These are phyloP conservation scores for Plantago major DNA, from an alignment of 257 asterid species.

Conservation along the genomic window DNA sequence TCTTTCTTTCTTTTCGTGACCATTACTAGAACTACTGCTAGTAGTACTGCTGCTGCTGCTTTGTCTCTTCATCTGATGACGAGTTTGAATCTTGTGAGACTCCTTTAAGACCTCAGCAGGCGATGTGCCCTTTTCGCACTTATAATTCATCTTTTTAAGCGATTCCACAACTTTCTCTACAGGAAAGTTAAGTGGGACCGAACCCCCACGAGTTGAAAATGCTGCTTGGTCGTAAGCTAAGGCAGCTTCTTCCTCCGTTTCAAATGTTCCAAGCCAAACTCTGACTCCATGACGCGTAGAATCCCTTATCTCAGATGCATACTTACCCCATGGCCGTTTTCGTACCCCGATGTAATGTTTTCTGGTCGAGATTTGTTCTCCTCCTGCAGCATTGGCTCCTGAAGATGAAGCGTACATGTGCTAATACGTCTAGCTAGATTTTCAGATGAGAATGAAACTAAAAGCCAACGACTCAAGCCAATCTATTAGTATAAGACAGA, in stretches of 20 bases:
- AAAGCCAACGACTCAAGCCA: too few relatives aligned
- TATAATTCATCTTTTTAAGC: slow-evolving; percentile 4
- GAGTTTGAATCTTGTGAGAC: slow-evolving; percentile 3
- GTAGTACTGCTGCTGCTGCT: not conserved
- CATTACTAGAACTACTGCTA: too few relatives aligned
- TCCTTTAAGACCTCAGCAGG: slow-evolving; percentile 4
- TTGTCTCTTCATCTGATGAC: not conserved
- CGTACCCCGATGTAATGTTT: slow-evolving; percentile 30
- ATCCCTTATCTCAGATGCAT: slow-evolving; percentile 11
- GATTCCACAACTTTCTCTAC: slow-evolving; percentile 3
- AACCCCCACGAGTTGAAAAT: not conserved
- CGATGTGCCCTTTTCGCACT: slow-evolving; percentile 1
- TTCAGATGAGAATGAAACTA: too few relatives aligned
- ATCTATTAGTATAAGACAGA: too few relatives aligned
- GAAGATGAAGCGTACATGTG: too few relatives aligned
- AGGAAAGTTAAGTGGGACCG: not conserved
- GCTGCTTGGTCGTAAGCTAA: slow-evolving; percentile 14
- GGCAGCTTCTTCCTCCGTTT: slow-evolving; percentile 7
- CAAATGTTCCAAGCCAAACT: slow-evolving; percentile 15
- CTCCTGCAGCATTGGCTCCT: too few relatives aligned
- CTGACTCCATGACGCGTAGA: slow-evolving; percentile 2
- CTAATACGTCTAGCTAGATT: too few relatives aligned
- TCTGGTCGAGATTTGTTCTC: too few relatives aligned
- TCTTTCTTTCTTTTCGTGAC: not conserved
- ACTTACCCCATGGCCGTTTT: slow-evolving; percentile 19